A percentile compares a stretch with the other conserved stretches of the same genome.
phyloP scores from a whole-genome alignment of 495 filamentous ascomycete genomes.

The Aspergillus leporis region DNA sequence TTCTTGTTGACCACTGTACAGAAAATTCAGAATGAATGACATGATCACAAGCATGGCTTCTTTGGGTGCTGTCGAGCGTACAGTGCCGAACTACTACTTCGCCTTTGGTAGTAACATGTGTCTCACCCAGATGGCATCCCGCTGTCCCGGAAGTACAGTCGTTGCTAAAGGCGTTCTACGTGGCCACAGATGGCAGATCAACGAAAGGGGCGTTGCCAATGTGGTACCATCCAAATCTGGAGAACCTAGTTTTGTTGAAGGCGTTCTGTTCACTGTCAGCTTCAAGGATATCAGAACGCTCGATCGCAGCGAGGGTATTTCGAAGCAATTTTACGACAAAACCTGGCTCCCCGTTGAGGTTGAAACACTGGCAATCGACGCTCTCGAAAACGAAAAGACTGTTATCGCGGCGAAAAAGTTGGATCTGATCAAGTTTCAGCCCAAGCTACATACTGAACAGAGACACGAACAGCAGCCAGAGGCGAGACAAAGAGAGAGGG shows the following conservation, averaged over 20 bases:
- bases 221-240: background rate
- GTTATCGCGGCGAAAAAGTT: background rate
- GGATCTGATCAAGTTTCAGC: background rate
- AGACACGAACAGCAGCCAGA: background rate
- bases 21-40: no score
- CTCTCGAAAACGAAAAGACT: background rate
- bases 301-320: background rate
- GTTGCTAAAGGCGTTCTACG: conserved; percentile 2
- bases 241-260: conserved; percentile 3
- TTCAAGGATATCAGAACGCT: conserved; percentile 1
- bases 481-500: background rate
- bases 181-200: conserved; percentile 9
- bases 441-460: no score
- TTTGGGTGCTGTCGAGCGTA: no score
- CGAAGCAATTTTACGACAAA: background rate
- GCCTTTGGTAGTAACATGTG: conserved; percentile 13
- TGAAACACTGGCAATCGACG: background rate
- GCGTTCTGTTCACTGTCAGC: conserved; percentile 5
- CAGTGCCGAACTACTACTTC: conserved; percentile 4
- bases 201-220: conserved; percentile 8
- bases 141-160: conserved; percentile 5
- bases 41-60: no score
- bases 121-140: conserved; percentile 10
- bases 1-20: no score
- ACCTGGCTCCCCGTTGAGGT: background rate